Evolutionary conservation across 768 basidiomycete genomes (phyloP), one percentile per base, ranked within the genome.

Genomic region (Lentinula sp.): DNA sequence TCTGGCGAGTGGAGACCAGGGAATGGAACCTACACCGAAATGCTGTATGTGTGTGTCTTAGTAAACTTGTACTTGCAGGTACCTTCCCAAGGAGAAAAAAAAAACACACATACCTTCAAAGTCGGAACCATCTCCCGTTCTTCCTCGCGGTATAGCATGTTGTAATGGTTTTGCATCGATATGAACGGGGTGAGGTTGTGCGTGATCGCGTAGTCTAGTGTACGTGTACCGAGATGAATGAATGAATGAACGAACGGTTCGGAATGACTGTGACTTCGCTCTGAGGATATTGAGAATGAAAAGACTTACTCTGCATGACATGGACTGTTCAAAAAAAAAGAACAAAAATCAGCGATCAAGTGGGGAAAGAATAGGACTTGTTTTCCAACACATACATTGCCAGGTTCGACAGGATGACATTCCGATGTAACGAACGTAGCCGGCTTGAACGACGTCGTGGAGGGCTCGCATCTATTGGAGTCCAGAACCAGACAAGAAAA

Each of bases 91-190:
- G 28, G 28, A 23, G 28, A 28, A 28, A 28, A 28, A 28, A 28
- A 28, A 28, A n/a, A 23, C 3, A 28, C 28, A 52, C 39, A 16
- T 45, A 69, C 72, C 66, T 73, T 73, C 31, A 74, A 64, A 5
- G 67, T 69, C 0, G 85, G 84, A 64, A 84, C 79, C 80, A 83
- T 81, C 66, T 82, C 81, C 23, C 78, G 76, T 65, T 84, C 85
- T 67, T 87, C 85, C 66, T 86, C 85, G 43, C 84, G 79, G 66
- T 86, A 86, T 37, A 83, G 51, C 7, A 84, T 74, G 61, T 68
- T 79, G 67, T 86, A 80, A 63, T 82, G 78, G 69, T 86, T 84
- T 69, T 86, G 85, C 85, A 86, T 86, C 6, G 81, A 80, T 70
- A 85, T 80, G 71, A 86, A 85, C 6, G 79, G 80, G 11, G 80